Percentiles rank a stretch among this genome's conserved stretches.
Evolutionary conservation across 169 alveolate species (phyloP).

Genomic region (Plasmodium ovale): DNA sequence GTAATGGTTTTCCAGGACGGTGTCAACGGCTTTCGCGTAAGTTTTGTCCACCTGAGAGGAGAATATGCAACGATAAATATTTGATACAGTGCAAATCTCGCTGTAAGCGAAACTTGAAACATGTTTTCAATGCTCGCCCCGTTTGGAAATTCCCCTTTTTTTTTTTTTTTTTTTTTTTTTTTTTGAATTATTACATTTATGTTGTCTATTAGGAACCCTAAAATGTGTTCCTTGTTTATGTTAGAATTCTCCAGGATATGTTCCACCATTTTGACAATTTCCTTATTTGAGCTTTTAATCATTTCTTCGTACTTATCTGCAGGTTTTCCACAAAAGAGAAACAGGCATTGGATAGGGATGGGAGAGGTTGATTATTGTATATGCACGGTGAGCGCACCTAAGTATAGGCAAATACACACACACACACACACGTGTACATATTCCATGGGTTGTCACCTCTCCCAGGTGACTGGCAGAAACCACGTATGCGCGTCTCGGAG

Average conservation of each 20-base stretch:
- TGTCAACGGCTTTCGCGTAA: slow-evolving; percentile 66
- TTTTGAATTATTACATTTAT: slow-evolving; percentile 40
- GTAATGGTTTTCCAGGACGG: slow-evolving; percentile 57
- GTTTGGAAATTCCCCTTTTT: too few species aligned
- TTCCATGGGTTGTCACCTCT: too few species aligned
- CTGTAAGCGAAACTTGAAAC: not conserved
- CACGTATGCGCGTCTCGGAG: too few species aligned
- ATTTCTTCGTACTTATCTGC: slow-evolving; percentile 72
- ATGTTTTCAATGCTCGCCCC: too few species aligned
- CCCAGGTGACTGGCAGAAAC: too few species aligned
- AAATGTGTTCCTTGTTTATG: slow-evolving; percentile 55
- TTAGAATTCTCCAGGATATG: slow-evolving; percentile 32
- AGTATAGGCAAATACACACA: not conserved
- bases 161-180: too few species aligned
- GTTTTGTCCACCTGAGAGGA: slow-evolving; percentile 70
- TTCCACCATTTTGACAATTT: slow-evolving; percentile 66
- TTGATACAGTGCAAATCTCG: too few species aligned
- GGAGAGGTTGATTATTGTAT: not conserved
- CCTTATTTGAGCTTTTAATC: slow-evolving; percentile 72
- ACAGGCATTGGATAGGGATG: not conserved
- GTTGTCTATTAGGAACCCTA: slow-evolving; percentile 67
- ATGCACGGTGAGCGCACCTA: not conserved
- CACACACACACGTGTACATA: not conserved
- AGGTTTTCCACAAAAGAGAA: too few species aligned
- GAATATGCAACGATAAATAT: too few species aligned